Evolutionary conservation across 2,329 filamentous ascomycete species (phyloP).

Genomic region (Colletotrichum musae): DNA sequence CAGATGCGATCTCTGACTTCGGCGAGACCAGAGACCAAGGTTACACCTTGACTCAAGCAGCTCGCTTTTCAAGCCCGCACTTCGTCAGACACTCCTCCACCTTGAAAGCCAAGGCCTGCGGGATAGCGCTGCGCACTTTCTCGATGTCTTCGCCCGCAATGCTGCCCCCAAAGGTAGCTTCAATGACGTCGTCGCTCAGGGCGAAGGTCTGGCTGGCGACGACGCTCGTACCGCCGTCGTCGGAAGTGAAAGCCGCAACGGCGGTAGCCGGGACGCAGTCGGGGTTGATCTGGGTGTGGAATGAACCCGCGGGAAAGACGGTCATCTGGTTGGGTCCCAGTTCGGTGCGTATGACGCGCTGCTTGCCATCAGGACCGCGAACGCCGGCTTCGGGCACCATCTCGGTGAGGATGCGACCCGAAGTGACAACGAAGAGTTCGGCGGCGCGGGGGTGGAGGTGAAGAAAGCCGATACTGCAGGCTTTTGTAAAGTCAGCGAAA

Average conservation of each 20-base stretch:
- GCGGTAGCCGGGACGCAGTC: constrained; percentile 64
- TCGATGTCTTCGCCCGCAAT: constrained; percentile 63
- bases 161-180: constrained; percentile 60
- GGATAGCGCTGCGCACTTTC: constrained; percentile 57
- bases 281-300: constrained; percentile 72
- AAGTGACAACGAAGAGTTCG: constrained; percentile 60
- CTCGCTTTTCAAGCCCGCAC: constrained; percentile 55
- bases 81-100: constrained; percentile 64
- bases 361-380: constrained; percentile 44
- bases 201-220: constrained; percentile 64
- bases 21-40: too few relatives aligned
- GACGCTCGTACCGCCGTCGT: constrained; percentile 66
- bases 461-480: constrained; percentile 70
- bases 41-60: not conserved
- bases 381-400: constrained; percentile 64
- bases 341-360: constrained; percentile 48
- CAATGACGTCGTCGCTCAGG: constrained; percentile 59
- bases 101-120: constrained; percentile 63
- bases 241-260: constrained; percentile 62
- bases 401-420: constrained; percentile 57
- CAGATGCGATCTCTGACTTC: too few relatives aligned
- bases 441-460: constrained; percentile 61
- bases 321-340: constrained; percentile 63
- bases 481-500: not conserved
- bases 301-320: constrained; percentile 66